Evolutionary conservation across 108 stramenopile species (phyloP), one percentile per base, ranked within the genome.

Genomic region (Heterococcus sp.): DNA sequence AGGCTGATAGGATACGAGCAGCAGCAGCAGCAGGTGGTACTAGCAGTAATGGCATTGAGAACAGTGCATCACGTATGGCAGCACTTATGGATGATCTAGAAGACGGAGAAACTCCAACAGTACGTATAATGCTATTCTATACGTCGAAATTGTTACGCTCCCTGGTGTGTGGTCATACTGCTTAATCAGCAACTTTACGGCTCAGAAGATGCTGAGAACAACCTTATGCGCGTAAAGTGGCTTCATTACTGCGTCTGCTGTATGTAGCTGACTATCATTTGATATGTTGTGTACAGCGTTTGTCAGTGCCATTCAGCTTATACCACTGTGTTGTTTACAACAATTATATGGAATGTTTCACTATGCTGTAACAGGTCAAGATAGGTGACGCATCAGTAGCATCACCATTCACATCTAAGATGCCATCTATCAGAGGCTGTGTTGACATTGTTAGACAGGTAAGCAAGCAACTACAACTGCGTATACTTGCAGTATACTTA

Each of bases 341-440:
- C 46, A 58, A 8, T 58, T 58, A 21, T 58, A 58, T 21, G 21
- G 21, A 58, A 8, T 58, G 46, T 21, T 58, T 8, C 8, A 21
- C 21, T 21, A 21, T 58, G 46, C 46, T 58, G 46, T 58, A 93
- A 0, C 93, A 94, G 93, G 93, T 95, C 1, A 93, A 95, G 89
- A 90, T 95, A 36, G 96, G 96, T 30, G 96, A 97, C 83, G 96
- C 96, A 29, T 92, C 92, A 82, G 92, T 97, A 70, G 96, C 96
- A 36, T 94, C 96, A 58, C 96, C 96, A 14, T 97, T 97, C 75
- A 97, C 96, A 3, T 93, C 92, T 66, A 94, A 95, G 82, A 93
- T 96, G 92, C 96, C 96, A 5, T 94, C 93, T 68, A 96, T 97
- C 77, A 90, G 90, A 63, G 95, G 92, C 83, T 93, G 93, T 71